Evolutionary conservation across 345 rosid genomes (phyloP).

Genomic region (Gossypium raimondii): DNA sequence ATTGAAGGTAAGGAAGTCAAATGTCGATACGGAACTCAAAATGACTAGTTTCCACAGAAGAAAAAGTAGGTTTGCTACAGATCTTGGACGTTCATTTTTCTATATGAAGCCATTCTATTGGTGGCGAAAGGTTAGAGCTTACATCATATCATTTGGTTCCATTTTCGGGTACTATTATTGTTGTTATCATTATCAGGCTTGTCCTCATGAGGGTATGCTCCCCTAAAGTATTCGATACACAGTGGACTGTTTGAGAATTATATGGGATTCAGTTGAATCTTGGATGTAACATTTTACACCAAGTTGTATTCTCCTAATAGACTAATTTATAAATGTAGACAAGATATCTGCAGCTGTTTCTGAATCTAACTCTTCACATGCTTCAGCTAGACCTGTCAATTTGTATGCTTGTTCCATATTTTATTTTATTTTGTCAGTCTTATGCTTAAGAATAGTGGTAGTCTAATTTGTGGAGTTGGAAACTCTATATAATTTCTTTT

Average conservation of each 20-base stretch:
- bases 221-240: background rate
- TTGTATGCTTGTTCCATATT: background rate
- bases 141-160: background rate
- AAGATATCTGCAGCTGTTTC: background rate
- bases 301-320: background rate
- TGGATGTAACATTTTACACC: conserved; percentile 6
- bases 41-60: conserved; percentile 19
- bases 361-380: background rate
- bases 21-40: conserved; percentile 40
- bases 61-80: background rate
- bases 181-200: background rate
- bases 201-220: background rate
- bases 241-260: background rate
- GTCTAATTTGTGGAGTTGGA: no score
- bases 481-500: no score
- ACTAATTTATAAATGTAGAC: background rate
- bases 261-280: background rate
- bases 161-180: background rate
- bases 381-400: background rate
- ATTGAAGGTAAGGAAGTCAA: conserved; percentile 62
- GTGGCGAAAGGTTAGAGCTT: conserved; percentile 5
- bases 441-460: no score
- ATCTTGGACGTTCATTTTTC: background rate
- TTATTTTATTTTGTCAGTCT: no score
- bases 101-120: background rate